Base-by-base conservation (phyloP, 2,329 filamentous ascomycete genomes). In the Parasarocladium wereldwijsianum region DNA sequence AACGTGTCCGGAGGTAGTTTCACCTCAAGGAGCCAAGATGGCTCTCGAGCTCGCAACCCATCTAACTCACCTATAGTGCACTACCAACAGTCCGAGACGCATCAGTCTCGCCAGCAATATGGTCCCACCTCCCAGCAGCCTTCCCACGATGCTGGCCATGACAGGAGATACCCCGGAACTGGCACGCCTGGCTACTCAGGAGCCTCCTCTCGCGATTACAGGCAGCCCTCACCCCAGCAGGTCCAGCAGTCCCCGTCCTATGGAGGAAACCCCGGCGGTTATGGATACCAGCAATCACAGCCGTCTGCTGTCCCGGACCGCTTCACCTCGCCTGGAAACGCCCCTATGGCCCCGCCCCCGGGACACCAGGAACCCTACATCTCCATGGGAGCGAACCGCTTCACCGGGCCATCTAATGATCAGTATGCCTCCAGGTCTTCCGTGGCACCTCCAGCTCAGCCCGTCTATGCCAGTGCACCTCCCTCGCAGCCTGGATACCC, bases 1-100 rank as follows among this genome's bases (percentile, higher is more conserved):
- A 63, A 56, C 41, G 54, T 58, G 45, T 51, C 57, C 51, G 64
- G 66, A 71, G 67, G 67, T 72, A 71, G 59, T 57, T 57, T 52
- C 47, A 50, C 57, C 55, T 65, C 59, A 49, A 62, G 59, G 59
- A 58, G 60, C 46, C 51, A 54, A 49, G 51, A 55, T 46, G 57
- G 50, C 49, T 46, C 53, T 43, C 56, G 52, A 52, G 52, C 56
- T 50, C 64, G 59, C 62, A 55, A 51, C 33, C 44, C 50, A 53
- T 70, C 67, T 72, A 70, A 72, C 66, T 64, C 62, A 47, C 59
- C 59, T 49, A 46, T 57, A 71, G 66, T 59, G 46, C 62, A 65
- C 50, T 69, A 69, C 45, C 62, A 62, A 50, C 60, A 67, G 46
- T 69, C 65, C 37, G 57, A 66, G 52, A 64, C 61, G 24, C 52